Conservation (phyloP, 805 yeast genomes). For the Scheffersomyces lignosus region DNA sequence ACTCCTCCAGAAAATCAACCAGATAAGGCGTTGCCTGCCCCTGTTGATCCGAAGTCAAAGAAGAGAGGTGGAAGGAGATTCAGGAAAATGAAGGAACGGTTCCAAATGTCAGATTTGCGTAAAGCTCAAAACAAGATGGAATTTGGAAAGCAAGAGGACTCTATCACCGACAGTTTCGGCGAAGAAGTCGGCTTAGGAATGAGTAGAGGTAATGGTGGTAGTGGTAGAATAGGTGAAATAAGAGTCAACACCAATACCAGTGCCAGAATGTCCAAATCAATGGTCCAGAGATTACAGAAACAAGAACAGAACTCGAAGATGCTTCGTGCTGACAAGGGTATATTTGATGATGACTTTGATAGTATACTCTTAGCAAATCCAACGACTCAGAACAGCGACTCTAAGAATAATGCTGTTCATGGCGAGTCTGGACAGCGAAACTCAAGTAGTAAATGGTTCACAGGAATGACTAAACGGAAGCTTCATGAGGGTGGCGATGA, state of each 20-base stretch:
- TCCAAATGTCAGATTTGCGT: conserved; percentile 76
- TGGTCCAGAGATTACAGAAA: conserved; percentile 49
- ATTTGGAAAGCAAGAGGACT: conserved; percentile 74
- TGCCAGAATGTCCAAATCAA: conserved; percentile 61
- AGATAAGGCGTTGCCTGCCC: conserved; percentile 67
- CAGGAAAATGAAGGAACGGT: conserved; percentile 77
- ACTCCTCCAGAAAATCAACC: conserved; percentile 72
- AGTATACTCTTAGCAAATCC: conserved; percentile 13
- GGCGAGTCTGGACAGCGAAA: background rate
- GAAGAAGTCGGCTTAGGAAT: conserved; percentile 84
- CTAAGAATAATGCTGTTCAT: conserved; percentile 1
- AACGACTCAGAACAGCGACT: conserved; percentile 1
- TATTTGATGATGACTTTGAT: conserved; percentile 12
- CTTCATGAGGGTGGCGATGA: conserved; percentile 3
- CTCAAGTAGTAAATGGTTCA: conserved; percentile 16
- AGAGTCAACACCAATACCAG: conserved; percentile 46
- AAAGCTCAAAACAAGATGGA: conserved; percentile 82
- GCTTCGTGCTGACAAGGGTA: background rate
- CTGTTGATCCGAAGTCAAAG: conserved; percentile 73
- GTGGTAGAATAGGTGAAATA: conserved; percentile 22
- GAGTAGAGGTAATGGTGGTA: conserved; percentile 40
- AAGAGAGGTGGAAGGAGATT: conserved; percentile 84
- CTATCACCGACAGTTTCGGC: conserved; percentile 63
- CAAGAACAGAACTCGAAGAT: conserved; percentile 2
- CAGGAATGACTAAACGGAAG: conserved; percentile 17